Conservation (phyloP, 2,329 filamentous ascomycete species). For the Cercospora sp. region DNA sequence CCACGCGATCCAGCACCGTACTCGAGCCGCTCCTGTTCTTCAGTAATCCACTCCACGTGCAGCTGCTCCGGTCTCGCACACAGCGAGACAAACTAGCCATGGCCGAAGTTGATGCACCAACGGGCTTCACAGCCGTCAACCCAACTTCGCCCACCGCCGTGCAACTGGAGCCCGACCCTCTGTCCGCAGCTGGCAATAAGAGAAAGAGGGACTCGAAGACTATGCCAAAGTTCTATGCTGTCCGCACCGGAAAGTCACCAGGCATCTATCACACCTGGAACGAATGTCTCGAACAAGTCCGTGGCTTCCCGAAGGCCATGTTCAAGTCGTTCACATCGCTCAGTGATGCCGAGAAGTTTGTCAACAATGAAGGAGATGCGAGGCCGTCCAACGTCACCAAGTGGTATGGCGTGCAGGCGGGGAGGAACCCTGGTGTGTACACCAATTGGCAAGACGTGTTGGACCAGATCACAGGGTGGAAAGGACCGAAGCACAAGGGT, state of each 20-base stretch:
- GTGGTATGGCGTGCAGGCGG: slow-evolving; percentile 62
- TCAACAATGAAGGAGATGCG: slow-evolving; percentile 56
- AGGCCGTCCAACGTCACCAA: slow-evolving; percentile 40
- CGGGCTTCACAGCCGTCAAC: slow-evolving; percentile 35
- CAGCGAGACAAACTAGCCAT: slow-evolving; percentile 9
- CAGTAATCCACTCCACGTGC: slow-evolving; percentile 10
- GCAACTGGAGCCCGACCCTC: not conserved
- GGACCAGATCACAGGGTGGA: slow-evolving; percentile 71
- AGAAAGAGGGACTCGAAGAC: slow-evolving; percentile 53
- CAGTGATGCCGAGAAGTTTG: slow-evolving; percentile 77
- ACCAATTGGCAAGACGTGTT: slow-evolving; percentile 69
- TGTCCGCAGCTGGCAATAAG: slow-evolving; percentile 48
- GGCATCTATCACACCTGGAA: slow-evolving; percentile 65
- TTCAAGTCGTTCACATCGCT: slow-evolving; percentile 74
- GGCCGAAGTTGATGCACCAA: slow-evolving; percentile 35
- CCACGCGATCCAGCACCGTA: slow-evolving; percentile 1
- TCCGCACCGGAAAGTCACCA: slow-evolving; percentile 60
- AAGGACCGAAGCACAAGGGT: slow-evolving; percentile 59
- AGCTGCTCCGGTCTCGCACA: not conserved
- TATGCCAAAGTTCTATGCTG: slow-evolving; percentile 62
- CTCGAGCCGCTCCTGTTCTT: slow-evolving; percentile 19
- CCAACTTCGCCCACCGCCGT: slow-evolving; percentile 16
- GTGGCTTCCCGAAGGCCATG: slow-evolving; percentile 55
- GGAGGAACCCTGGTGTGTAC: slow-evolving; percentile 62
- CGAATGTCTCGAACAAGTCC: slow-evolving; percentile 63